Evolutionary conservation across 2,329 filamentous ascomycete genomes (phyloP), one percentile per base, ranked within the genome.

Genomic region (Macrophomina pseudophaseolina): DNA sequence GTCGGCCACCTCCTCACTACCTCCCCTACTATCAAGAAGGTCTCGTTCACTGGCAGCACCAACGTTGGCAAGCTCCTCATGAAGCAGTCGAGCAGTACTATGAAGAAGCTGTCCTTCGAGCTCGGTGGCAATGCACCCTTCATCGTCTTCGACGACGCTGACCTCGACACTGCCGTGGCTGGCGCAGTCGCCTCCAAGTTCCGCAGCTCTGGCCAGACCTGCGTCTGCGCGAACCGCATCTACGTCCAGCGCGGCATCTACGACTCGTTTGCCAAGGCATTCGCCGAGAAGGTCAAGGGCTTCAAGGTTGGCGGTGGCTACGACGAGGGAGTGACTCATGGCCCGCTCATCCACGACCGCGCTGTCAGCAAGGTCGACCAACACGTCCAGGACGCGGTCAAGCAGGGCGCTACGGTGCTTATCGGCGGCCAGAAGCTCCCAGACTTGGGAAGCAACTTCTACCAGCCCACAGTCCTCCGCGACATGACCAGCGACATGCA

Each of bases 81-180:
- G 93, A 91, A 91, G 82, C 94, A 97, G 80, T 90, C 91, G 11
- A 88, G 93, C 0, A 86, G 87, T 48, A 97, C 93, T 0, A 82
- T 93, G 33, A 98, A 98, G 86, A 92, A 92, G 76, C 83, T 92
- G 1, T 95, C 92, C 0, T 91, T 97, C 78, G 94, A 98, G 78
- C 90, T 98, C 1, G 94, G 94, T 65, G 95, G 94, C 56, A 98
- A 98, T 77, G 92, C 94, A 0, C 94, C 94, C 1, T 97, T 97
- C 77, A 97, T 98, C 71, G 93, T 98, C 40, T 98, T 98, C 75
- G 93, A 98, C 74, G 94, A 98, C 74, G 92, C 94, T 23, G 92
- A 98, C 75, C 81, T 98, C 23, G 94, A 97, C 67, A 82, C 84
- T 4, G 95, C 95, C 2, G 93, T 98, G 0, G 82, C 88, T 0